Percentiles rank a stretch among this genome's conserved stretches.
These are phyloP conservation scores for Penicillium sp. DNA, from an alignment of 2,329 filamentous ascomycete genomes.

Conservation along the genomic window DNA sequence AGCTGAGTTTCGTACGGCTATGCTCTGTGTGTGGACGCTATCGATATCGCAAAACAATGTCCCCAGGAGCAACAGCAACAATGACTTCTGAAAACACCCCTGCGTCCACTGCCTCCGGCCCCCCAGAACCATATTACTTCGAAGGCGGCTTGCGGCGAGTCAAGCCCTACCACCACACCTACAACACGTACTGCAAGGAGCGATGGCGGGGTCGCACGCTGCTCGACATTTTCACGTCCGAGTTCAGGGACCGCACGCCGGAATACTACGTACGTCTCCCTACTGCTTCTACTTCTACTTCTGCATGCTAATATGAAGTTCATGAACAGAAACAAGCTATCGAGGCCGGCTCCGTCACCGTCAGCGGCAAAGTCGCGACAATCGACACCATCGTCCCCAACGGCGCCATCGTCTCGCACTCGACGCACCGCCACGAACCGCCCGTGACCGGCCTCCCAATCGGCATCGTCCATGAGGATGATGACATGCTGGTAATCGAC, in stretches of 20 bases:
- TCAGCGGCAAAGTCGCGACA: slow-evolving; percentile 71
- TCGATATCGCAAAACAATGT: slow-evolving; percentile 5
- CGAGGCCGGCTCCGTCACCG: slow-evolving; percentile 68
- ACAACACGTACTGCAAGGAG: slow-evolving; percentile 30
- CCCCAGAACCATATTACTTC: slow-evolving; percentile 71
- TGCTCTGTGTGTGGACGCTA: slow-evolving; percentile 6
- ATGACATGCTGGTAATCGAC: slow-evolving; percentile 92
- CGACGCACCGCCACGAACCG: slow-evolving; percentile 90
- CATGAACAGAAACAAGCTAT: slow-evolving; percentile 65
- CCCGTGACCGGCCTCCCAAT: slow-evolving; percentile 80
- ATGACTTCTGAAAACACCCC: slow-evolving; percentile 22
- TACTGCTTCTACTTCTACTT: neutral
- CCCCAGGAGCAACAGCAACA: neutral
- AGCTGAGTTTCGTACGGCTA: slow-evolving; percentile 1
- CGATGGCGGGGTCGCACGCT: slow-evolving; percentile 74
- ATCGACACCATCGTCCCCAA: slow-evolving; percentile 74
- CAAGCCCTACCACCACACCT: slow-evolving; percentile 45
- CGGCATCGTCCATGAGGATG: slow-evolving; percentile 81
- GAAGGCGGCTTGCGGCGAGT: slow-evolving; percentile 63
- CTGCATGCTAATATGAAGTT: neutral
- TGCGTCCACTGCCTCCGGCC: slow-evolving; percentile 24
- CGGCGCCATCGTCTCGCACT: slow-evolving; percentile 88
- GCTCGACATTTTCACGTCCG: slow-evolving; percentile 81
- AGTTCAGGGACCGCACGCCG: slow-evolving; percentile 82
- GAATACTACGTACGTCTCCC: slow-evolving; percentile 71